Percentiles rank a stretch among this genome's conserved stretches.
phyloP scores from a whole-genome alignment of 164 flowering plant genomes.

The Chimonanthus praecox region DNA sequence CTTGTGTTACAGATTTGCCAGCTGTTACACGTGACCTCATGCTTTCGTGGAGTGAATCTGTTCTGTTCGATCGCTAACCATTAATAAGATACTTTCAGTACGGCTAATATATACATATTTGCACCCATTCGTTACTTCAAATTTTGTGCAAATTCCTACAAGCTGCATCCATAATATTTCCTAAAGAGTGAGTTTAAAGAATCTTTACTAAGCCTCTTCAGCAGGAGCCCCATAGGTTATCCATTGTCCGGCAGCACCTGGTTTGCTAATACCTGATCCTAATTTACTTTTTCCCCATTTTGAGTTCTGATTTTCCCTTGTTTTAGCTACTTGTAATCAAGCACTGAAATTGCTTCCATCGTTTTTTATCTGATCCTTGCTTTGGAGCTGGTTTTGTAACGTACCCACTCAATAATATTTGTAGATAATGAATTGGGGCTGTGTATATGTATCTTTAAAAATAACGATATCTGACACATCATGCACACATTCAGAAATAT shows the following conservation, averaged over 20 bases:
- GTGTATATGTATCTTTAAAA: not conserved
- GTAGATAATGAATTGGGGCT: not conserved
- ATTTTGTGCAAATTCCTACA: not conserved
- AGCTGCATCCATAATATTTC: not conserved
- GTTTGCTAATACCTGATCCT: not conserved
- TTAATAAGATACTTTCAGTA: not conserved
- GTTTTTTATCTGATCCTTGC: not conserved
- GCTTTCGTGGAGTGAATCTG: slow-evolving; percentile 81
- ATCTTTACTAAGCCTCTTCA: not conserved
- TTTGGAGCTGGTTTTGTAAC: not conserved
- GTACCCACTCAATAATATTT: not conserved
- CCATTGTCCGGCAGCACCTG: not conserved
- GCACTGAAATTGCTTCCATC: not conserved
- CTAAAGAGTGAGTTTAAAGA: not conserved
- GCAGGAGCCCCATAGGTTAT: not conserved
- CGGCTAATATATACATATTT: not conserved
- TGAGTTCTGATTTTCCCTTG: not conserved
- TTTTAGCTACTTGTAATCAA: not conserved
- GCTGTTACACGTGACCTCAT: slow-evolving; percentile 63
- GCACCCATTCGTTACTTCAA: not conserved
- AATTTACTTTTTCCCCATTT: not conserved
- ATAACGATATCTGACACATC: too few species aligned
- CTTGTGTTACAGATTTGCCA: slow-evolving; percentile 57
- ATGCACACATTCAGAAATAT: too few species aligned
- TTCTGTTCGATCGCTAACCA: slow-evolving; percentile 48